These are phyloP conservation scores for Cercospora sesami DNA, from an alignment of 2,329 filamentous ascomycete genomes.

Conservation along the genomic window DNA sequence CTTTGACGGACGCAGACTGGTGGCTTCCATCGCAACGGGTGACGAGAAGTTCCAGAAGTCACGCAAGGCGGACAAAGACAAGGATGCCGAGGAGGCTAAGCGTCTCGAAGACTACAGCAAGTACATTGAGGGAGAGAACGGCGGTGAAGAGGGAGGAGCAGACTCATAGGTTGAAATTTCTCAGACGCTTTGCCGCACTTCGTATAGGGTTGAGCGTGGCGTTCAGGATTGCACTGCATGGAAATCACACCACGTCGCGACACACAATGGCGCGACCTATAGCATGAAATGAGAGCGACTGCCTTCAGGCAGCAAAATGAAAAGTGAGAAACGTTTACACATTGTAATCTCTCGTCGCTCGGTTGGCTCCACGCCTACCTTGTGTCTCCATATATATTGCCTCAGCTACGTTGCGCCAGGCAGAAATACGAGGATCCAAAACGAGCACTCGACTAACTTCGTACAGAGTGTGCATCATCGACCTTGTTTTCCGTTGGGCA, in stretches of 20 bases:
- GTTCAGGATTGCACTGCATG: not conserved
- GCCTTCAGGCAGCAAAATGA: not conserved
- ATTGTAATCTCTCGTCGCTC: not conserved
- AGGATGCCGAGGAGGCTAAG: conserved; percentile 26
- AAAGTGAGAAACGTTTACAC: not conserved
- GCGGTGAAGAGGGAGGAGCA: not conserved
- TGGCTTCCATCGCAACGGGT: conserved; percentile 57
- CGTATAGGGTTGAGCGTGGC: not conserved
- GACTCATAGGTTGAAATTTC: not conserved
- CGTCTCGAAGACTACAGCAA: conserved; percentile 31
- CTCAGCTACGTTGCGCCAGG: not conserved
- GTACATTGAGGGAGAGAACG: conserved; percentile 27
- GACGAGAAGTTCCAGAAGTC: conserved; percentile 71
- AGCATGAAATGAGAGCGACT: not conserved
- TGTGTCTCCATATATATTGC: not conserved
- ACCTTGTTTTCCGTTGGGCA: not conserved
- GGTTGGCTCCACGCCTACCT: not conserved
- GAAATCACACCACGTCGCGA: not conserved
- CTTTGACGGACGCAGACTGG: conserved; percentile 71
- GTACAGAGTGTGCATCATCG: not conserved
- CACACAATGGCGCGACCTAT: not conserved
- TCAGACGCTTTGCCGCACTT: not conserved
- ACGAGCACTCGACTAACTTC: not conserved
- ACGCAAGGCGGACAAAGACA: conserved; percentile 40
- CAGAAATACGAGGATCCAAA: not conserved